These are phyloP conservation scores for Cladobotryum mycophilum DNA, from an alignment of 2,329 filamentous ascomycete genomes.

Conservation along the genomic window DNA sequence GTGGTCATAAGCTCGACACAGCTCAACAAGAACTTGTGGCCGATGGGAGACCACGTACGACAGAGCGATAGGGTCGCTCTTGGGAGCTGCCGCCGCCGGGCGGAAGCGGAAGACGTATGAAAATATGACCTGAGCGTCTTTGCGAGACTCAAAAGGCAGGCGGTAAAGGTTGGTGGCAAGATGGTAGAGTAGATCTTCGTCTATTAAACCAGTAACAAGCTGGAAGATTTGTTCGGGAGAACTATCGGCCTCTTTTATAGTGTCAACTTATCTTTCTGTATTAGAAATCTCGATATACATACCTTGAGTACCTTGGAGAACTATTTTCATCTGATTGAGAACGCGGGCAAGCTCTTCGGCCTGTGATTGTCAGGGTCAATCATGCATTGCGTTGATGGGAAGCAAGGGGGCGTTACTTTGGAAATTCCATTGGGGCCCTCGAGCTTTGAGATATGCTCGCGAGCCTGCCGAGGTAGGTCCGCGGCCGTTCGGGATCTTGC, in stretches of 20 bases:
- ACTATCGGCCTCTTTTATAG: constrained; percentile 65
- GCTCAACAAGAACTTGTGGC: constrained; percentile 78
- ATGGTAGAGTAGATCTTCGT: constrained; percentile 81
- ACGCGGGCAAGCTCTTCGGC: constrained; percentile 82
- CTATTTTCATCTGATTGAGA: constrained; percentile 83
- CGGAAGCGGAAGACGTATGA: constrained; percentile 91
- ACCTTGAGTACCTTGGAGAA: constrained; percentile 92
- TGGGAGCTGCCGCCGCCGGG: constrained; percentile 58
- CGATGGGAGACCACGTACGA: constrained; percentile 82
- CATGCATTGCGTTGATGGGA: neutral
- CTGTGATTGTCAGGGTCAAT: constrained; percentile 37
- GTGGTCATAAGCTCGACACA: constrained; percentile 85
- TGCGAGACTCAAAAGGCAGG: constrained; percentile 90
- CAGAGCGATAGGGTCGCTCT: constrained; percentile 74
- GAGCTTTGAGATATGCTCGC: constrained; percentile 47
- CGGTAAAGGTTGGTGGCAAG: constrained; percentile 77
- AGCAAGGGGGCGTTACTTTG: constrained; percentile 33
- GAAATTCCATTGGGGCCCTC: constrained; percentile 42
- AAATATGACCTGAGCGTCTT: constrained; percentile 93
- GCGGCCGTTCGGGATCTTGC: constrained; percentile 44
- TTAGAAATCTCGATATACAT: constrained; percentile 16
- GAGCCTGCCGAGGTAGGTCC: constrained; percentile 51
- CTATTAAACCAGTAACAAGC: constrained; percentile 75
- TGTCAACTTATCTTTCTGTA: constrained; percentile 7
- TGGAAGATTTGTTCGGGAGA: constrained; percentile 83